A percentile compares a stretch with the other conserved stretches of the same genome.
Evolutionary conservation across 129 eudicot species (phyloP).

Genomic region (Tagetes patula): DNA sequence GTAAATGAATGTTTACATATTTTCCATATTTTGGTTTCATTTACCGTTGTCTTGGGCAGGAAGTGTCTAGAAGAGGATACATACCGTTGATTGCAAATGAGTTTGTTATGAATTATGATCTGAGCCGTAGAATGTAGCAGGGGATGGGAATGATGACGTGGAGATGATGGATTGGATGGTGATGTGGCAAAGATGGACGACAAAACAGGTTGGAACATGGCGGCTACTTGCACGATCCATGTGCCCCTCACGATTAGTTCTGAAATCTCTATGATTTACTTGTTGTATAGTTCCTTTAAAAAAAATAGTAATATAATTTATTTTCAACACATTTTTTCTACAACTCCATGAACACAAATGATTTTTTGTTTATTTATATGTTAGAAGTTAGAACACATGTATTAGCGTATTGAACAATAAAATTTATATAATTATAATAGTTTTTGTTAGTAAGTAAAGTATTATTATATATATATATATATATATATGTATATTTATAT

Average conservation of each 20-base stretch:
- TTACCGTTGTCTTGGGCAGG: conserved; percentile 10
- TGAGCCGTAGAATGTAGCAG: conserved; percentile 17
- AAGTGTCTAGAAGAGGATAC: conserved; percentile 35
- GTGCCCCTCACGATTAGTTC: conserved; percentile 16
- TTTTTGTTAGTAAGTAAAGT: too few species aligned
- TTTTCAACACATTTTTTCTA: not conserved
- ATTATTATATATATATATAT: too few species aligned
- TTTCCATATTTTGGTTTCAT: not conserved
- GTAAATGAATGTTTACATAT: not conserved
- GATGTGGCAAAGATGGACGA: conserved; percentile 37
- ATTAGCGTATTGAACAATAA: too few species aligned
- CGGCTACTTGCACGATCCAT: conserved; percentile 27
- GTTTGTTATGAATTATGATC: conserved; percentile 32
- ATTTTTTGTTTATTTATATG: too few species aligned
- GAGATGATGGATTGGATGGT: conserved; percentile 34
- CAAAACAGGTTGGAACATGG: conserved; percentile 20
- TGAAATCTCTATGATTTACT: not conserved
- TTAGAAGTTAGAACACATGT: too few species aligned
- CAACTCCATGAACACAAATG: too few species aligned
- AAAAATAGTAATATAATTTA: not conserved
- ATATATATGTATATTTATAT: too few species aligned
- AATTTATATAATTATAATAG: too few species aligned
- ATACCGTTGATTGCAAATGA: conserved; percentile 27
- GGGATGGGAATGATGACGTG: conserved; percentile 36
- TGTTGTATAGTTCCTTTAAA: not conserved